phyloP scores from a whole-genome alignment of 1,139 yeast genomes.

The Nakaseomyces nivariensis region DNA sequence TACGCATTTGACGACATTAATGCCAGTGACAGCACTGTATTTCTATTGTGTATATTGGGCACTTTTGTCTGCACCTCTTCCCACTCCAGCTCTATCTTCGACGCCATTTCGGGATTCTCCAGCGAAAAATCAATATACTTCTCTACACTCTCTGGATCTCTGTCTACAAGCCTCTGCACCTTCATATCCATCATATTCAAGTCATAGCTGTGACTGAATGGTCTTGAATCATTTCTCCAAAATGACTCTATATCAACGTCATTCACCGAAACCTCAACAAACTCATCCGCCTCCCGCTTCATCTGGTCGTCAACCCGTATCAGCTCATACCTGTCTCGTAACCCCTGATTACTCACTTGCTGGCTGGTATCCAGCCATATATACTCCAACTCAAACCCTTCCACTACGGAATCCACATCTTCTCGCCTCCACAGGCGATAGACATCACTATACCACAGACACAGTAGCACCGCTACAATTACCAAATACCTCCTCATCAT shows the following conservation, averaged over 20 bases:
- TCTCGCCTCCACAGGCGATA: neutral
- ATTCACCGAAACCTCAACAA: neutral
- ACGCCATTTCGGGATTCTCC: slow-evolving; percentile 30
- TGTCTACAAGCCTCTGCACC: slow-evolving; percentile 43
- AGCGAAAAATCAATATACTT: slow-evolving; percentile 35
- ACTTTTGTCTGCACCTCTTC: slow-evolving; percentile 38
- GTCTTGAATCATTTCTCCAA: slow-evolving; percentile 16
- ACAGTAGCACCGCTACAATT: neutral
- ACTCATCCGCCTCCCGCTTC: slow-evolving; percentile 7
- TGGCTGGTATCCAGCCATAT: neutral
- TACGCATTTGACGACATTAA: slow-evolving; percentile 88
- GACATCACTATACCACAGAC: neutral
- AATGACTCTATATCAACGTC: slow-evolving; percentile 3
- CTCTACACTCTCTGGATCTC: slow-evolving; percentile 58
- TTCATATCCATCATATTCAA: slow-evolving; percentile 13
- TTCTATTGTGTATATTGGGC: slow-evolving; percentile 68
- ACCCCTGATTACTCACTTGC: neutral
- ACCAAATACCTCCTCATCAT: neutral
- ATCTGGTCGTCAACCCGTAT: slow-evolving; percentile 4
- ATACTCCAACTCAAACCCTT: neutral
- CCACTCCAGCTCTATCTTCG: slow-evolving; percentile 46
- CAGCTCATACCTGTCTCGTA: neutral
- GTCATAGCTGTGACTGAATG: slow-evolving; percentile 17
- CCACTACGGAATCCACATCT: neutral
- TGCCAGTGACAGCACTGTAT: slow-evolving; percentile 68